A percentile compares a stretch with the other conserved stretches of the same genome.
phyloP scores from a whole-genome alignment of 352 stramenopile species.

The Stramenopiles sp. region DNA sequence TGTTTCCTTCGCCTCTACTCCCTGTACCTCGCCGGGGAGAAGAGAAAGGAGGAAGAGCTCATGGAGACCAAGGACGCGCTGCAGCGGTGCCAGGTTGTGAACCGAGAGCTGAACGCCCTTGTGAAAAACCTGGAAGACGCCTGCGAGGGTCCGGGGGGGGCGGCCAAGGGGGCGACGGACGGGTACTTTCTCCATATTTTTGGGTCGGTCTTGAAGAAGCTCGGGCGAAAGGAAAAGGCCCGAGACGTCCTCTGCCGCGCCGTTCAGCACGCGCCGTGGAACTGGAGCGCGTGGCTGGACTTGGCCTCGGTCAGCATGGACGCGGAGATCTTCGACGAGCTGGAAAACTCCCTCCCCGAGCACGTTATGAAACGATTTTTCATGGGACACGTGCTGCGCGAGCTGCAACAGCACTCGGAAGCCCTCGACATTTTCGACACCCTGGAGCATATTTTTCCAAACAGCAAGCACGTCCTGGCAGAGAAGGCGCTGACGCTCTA shows the following conservation, averaged over 20 bases:
- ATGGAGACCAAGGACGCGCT: constrained; percentile 41
- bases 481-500: constrained; percentile 49
- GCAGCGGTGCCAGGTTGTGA: constrained; percentile 26
- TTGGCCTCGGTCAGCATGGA: constrained; percentile 45
- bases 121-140: constrained; percentile 28
- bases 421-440: constrained; percentile 30
- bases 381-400: constrained; percentile 27
- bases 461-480: constrained; percentile 43
- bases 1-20: constrained; percentile 38
- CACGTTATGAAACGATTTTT: too few relatives aligned
- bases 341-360: too few relatives aligned
- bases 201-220: constrained; percentile 35
- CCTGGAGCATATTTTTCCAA: constrained; percentile 35
- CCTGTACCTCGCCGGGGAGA: constrained; percentile 47
- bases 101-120: constrained; percentile 33
- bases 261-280: too few relatives aligned
- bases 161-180: constrained; percentile 30
- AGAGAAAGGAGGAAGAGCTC: constrained; percentile 38
- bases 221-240: too few relatives aligned
- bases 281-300: constrained; percentile 94
- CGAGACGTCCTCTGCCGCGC: too few relatives aligned
- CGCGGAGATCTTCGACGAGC: too few relatives aligned
- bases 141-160: constrained; percentile 20
- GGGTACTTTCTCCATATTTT: constrained; percentile 46
- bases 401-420: constrained; percentile 27